Conservation (phyloP, 768 basidiomycete genomes). For the Mycena rosella region DNA sequence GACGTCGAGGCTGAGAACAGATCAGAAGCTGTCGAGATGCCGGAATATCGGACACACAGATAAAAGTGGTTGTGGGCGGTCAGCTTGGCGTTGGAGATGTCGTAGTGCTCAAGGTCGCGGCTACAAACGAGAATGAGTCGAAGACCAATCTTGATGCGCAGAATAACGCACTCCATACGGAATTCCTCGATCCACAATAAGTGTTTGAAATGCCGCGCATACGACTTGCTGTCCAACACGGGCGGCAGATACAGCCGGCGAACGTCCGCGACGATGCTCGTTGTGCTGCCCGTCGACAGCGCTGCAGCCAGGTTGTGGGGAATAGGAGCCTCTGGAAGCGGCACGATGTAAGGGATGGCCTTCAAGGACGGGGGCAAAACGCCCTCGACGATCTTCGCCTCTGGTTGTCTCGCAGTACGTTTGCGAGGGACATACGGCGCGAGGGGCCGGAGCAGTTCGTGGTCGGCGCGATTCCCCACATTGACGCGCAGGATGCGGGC, state of each 20-base stretch:
- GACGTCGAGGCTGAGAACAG: slow-evolving; percentile 51
- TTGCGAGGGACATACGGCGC: slow-evolving; percentile 61
- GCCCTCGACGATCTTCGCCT: slow-evolving; percentile 55
- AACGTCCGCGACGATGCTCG: slow-evolving; percentile 49
- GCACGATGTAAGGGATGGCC: slow-evolving; percentile 56
- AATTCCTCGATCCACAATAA: slow-evolving; percentile 70
- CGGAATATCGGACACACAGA: slow-evolving; percentile 47
- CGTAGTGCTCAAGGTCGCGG: slow-evolving; percentile 54
- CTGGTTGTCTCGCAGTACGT: slow-evolving; percentile 47
- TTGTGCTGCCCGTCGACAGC: slow-evolving; percentile 45
- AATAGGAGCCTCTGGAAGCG: slow-evolving; percentile 55
- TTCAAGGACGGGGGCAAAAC: slow-evolving; percentile 55
- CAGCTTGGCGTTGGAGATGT: slow-evolving; percentile 52
- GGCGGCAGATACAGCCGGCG: slow-evolving; percentile 55
- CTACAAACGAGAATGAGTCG: slow-evolving; percentile 42
- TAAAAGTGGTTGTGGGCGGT: slow-evolving; percentile 47
- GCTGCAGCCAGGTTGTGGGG: slow-evolving; percentile 49
- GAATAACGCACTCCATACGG: slow-evolving; percentile 49
- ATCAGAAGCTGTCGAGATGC: background rate
- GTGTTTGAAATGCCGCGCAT: slow-evolving; percentile 61
- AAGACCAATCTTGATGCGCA: background rate
- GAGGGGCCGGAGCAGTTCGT: slow-evolving; percentile 58
- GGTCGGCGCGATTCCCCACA: slow-evolving; percentile 60
- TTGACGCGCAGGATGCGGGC: slow-evolving; percentile 57
- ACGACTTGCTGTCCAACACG: slow-evolving; percentile 51